Evolutionary conservation across 805 yeast genomes (phyloP).

Genomic region (Candida vaughaniae): DNA sequence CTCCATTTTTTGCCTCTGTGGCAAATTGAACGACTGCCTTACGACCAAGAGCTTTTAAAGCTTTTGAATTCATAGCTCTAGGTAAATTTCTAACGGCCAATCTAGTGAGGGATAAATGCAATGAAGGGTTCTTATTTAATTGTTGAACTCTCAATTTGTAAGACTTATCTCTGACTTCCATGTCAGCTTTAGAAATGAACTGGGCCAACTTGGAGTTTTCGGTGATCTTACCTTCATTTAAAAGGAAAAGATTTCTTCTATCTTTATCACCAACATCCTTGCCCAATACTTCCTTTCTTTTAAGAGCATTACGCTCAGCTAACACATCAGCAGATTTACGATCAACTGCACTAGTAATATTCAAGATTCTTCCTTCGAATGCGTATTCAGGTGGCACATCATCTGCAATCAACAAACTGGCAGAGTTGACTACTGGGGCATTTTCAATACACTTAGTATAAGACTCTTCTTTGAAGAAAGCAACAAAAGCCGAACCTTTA

Average conservation of each 20-base stretch:
- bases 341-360: constrained; percentile 82
- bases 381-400: constrained; percentile 89
- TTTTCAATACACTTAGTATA: constrained; percentile 66
- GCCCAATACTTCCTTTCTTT: constrained; percentile 75
- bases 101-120: constrained; percentile 92
- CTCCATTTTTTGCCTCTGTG: constrained; percentile 70
- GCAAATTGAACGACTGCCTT: constrained; percentile 95
- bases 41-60: constrained; percentile 88
- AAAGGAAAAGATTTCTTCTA: constrained; percentile 76
- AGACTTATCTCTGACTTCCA: constrained; percentile 86
- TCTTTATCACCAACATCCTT: constrained; percentile 79
- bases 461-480: constrained; percentile 63
- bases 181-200: constrained; percentile 63
- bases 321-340: constrained; percentile 76
- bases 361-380: constrained; percentile 86
- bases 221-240: constrained; percentile 92
- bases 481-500: constrained; percentile 93
- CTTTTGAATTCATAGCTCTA: constrained; percentile 83
- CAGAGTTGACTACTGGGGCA: constrained; percentile 69
- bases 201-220: constrained; percentile 76
- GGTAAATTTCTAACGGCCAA: constrained; percentile 94
- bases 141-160: constrained; percentile 84
- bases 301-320: constrained; percentile 68
- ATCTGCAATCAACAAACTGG: constrained; percentile 80
- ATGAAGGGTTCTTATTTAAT: constrained; percentile 82